Evolutionary conservation across 352 stramenopile genomes (phyloP).

Genomic region (Phytophthora constricta): DNA sequence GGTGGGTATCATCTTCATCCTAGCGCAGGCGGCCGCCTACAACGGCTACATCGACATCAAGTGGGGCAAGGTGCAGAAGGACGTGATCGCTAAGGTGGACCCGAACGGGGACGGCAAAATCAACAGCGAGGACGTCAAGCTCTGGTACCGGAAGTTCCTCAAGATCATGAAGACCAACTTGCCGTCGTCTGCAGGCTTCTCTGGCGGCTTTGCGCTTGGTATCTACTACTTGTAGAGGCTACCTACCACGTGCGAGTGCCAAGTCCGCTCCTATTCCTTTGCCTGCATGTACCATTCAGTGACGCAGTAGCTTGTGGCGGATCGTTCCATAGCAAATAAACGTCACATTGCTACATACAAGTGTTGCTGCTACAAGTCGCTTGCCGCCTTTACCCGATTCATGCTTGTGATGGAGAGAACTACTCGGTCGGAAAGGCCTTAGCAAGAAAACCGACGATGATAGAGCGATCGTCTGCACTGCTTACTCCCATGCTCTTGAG

Average conservation of each 20-base stretch:
- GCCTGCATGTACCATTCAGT: slow-evolving; percentile 12
- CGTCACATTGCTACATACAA: slow-evolving; percentile 30
- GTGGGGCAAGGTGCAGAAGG: slow-evolving; percentile 90
- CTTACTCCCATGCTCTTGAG: slow-evolving; percentile 79
- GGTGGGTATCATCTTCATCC: slow-evolving; percentile 81
- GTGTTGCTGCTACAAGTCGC: background rate
- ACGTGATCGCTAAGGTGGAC: slow-evolving; percentile 84
- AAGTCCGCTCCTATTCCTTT: background rate
- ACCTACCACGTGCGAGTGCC: too few relatives aligned
- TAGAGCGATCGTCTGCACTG: slow-evolving; percentile 70
- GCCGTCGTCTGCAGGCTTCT: slow-evolving; percentile 83
- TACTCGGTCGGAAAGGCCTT: slow-evolving; percentile 77
- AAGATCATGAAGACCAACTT: slow-evolving; percentile 84
- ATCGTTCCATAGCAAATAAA: slow-evolving; percentile 30
- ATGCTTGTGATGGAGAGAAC: too few relatives aligned
- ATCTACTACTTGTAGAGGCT: slow-evolving; percentile 58
- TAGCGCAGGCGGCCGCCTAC: slow-evolving; percentile 77
- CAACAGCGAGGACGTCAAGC: slow-evolving; percentile 78
- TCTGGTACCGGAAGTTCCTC: slow-evolving; percentile 76
- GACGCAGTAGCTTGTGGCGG: slow-evolving; percentile 8
- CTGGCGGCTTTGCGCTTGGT: slow-evolving; percentile 76
- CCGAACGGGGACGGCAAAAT: slow-evolving; percentile 88
- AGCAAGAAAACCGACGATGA: slow-evolving; percentile 81
- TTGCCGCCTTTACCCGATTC: too few relatives aligned
- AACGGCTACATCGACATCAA: slow-evolving; percentile 92